These are phyloP conservation scores for Darksidea phi DNA, from an alignment of 495 filamentous ascomycete genomes.

Conservation along the genomic window DNA sequence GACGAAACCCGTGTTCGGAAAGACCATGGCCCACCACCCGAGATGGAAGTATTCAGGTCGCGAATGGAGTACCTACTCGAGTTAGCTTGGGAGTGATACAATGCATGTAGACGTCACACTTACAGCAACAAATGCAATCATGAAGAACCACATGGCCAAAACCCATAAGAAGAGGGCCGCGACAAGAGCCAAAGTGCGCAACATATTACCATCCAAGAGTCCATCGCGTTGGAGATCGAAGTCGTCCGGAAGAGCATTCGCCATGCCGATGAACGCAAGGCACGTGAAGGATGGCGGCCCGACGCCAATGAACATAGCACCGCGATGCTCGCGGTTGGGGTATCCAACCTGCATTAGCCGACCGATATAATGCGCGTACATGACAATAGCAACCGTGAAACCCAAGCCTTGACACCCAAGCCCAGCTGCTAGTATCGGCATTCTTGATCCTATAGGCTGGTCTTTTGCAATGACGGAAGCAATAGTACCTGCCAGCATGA, in stretches of 20 bases:
- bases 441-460: constrained; percentile 19
- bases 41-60: constrained; percentile 50
- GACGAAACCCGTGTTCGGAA: constrained; percentile 60
- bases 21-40: constrained; percentile 59
- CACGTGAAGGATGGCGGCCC: constrained; percentile 63
- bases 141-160: constrained; percentile 71
- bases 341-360: constrained; percentile 61
- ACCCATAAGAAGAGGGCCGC: constrained; percentile 66
- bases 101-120: not conserved
- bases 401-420: constrained; percentile 35
- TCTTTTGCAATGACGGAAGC: constrained; percentile 30
- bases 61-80: constrained; percentile 12
- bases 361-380: constrained; percentile 51
- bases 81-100: not conserved
- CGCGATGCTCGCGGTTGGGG: constrained; percentile 48
- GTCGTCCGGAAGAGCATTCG: constrained; percentile 46
- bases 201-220: constrained; percentile 39
- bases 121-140: constrained; percentile 40
- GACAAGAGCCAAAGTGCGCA: constrained; percentile 53
- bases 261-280: constrained; percentile 67
- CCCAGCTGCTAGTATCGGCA: constrained; percentile 30
- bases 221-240: constrained; percentile 33
- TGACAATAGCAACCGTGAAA: constrained; percentile 25
- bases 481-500: constrained; percentile 35
- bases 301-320: constrained; percentile 72